These are phyloP conservation scores for Erythrophleum fordii DNA, from an alignment of 306 rosid genomes.

Conservation along the genomic window DNA sequence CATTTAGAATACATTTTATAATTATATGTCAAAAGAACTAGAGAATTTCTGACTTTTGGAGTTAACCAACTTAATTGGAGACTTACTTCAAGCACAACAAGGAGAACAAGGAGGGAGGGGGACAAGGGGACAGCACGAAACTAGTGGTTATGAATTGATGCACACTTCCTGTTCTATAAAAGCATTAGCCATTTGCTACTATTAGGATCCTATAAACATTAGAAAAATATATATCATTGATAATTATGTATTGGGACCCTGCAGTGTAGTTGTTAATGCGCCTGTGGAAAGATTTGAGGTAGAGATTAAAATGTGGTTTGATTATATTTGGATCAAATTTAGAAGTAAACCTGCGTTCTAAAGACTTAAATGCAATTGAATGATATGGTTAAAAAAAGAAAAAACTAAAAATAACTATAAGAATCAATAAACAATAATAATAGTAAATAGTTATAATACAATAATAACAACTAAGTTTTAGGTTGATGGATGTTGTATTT, in stretches of 20 bases:
- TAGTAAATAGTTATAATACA: not conserved
- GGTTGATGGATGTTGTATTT: slow-evolving; percentile 7
- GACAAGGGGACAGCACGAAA: not conserved
- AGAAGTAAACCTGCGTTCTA: not conserved
- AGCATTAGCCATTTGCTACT: not conserved
- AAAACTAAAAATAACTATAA: not conserved
- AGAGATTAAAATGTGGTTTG: not conserved
- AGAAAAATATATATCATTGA: not conserved
- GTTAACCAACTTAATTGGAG: not conserved
- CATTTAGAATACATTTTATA: not conserved
- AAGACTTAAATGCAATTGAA: slow-evolving; percentile 13
- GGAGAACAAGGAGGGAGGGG: slow-evolving; percentile 4
- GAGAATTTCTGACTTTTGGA: not conserved
- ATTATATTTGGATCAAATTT: slow-evolving; percentile 23
- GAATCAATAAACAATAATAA: not conserved
- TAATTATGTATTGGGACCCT: not conserved
- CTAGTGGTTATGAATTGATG: not conserved
- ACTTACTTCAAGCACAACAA: slow-evolving; percentile 2
- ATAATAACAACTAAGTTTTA: not conserved
- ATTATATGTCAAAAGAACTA: not conserved
- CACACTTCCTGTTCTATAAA: not conserved
- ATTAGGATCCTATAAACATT: not conserved
- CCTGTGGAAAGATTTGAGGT: not conserved
- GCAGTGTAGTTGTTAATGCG: not conserved
- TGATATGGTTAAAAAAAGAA: not conserved